Conservation (phyloP, 78 protist genomes). For the Emiliania huxleyi region DNA sequence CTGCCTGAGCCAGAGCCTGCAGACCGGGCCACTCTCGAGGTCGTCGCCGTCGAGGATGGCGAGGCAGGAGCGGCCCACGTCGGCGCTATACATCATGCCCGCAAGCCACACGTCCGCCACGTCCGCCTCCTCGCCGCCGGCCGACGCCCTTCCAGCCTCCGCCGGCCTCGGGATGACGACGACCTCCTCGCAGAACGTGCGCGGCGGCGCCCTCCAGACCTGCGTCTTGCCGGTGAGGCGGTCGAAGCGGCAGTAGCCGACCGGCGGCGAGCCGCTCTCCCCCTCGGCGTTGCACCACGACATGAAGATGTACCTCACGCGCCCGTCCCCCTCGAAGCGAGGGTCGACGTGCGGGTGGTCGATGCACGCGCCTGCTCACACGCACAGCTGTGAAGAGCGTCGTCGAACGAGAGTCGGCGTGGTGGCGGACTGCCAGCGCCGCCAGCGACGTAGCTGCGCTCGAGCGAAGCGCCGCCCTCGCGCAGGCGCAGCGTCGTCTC, state of each 20-base stretch:
- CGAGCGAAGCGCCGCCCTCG: not conserved
- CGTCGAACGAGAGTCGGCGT: no score
- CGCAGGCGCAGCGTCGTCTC: not conserved
- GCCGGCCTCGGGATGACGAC: not conserved
- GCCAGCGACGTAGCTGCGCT: not conserved
- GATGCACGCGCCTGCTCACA: not conserved
- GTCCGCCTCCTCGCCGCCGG: not conserved
- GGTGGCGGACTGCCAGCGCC: no score
- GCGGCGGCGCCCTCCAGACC: not conserved
- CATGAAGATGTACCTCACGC: not conserved
- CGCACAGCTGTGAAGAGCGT: not conserved
- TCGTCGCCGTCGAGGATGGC: not conserved
- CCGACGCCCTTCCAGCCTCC: no score
- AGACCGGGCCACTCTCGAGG: not conserved
- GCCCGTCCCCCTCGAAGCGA: not conserved
- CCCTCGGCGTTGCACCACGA: not conserved
- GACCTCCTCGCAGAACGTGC: not conserved
- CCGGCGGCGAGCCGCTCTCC: not conserved
- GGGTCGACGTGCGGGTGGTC: slow-evolving; percentile 17
- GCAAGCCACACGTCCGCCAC: not conserved
- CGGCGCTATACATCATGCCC: not conserved
- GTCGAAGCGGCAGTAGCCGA: not conserved
- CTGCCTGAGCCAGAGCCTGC: not conserved
- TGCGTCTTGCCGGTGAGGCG: not conserved
- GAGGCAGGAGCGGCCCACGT: not conserved